These are phyloP conservation scores for Ophiostoma australiae DNA, from an alignment of 2,329 filamentous ascomycete genomes.

Conservation along the genomic window DNA sequence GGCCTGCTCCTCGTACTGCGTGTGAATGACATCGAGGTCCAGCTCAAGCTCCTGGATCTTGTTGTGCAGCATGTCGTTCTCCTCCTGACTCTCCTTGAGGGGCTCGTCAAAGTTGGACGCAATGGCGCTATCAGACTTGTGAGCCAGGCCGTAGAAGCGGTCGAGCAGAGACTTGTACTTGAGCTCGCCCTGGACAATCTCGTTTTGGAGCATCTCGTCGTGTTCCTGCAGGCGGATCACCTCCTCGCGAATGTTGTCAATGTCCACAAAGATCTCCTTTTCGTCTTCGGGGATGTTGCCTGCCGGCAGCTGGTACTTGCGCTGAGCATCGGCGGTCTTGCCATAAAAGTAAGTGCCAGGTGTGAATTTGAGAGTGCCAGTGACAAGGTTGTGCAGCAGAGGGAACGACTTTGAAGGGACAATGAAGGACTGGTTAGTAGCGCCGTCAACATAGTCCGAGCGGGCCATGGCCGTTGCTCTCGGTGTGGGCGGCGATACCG, in stretches of 20 bases:
- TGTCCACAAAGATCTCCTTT: constrained; percentile 32
- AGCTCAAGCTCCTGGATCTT: constrained; percentile 26
- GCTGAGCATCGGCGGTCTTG: constrained; percentile 12
- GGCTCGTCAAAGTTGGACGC: constrained; percentile 19
- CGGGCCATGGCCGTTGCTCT: neutral
- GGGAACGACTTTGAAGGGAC: constrained; percentile 28
- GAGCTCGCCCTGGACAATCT: constrained; percentile 27
- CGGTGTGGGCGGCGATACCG: neutral
- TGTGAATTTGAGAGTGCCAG: constrained; percentile 27
- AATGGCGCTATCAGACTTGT: constrained; percentile 23
- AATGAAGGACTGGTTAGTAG: constrained; percentile 28
- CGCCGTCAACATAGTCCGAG: constrained; percentile 18
- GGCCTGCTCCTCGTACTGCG: constrained; percentile 23
- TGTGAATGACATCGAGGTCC: constrained; percentile 22
- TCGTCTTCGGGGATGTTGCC: constrained; percentile 27
- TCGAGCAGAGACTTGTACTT: constrained; percentile 27
- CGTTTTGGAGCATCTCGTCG: constrained; percentile 30
- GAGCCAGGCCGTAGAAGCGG: constrained; percentile 25
- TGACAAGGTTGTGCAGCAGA: constrained; percentile 28
- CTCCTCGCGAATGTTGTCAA: constrained; percentile 36
- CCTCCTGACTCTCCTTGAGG: constrained; percentile 22
- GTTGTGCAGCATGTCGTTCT: constrained; percentile 22
- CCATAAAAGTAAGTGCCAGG: constrained; percentile 26
- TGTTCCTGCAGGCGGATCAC: constrained; percentile 30
- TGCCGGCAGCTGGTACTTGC: constrained; percentile 23